Evolutionary conservation across 2,329 filamentous ascomycete genomes (phyloP), one percentile per base, ranked within the genome.

Genomic region (Macrophomina pseudophaseolina): DNA sequence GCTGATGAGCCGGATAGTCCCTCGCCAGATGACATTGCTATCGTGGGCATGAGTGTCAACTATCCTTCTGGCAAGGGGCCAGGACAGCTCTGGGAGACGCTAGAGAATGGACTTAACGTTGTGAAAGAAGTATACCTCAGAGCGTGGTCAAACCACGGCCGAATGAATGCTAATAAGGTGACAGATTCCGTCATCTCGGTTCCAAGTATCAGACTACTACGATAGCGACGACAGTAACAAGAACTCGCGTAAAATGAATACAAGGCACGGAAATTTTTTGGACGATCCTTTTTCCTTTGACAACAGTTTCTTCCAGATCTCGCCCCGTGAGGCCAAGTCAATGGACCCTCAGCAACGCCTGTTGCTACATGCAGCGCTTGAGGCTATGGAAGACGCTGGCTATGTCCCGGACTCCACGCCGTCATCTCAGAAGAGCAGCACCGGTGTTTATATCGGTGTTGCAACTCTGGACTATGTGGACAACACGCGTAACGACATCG

Each of bases 361-460:
- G 66, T 40, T 70, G 56, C 30, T 49, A 9, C 51, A 58, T 7
- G 53, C 51, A 1, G 63, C 63, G 2, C 11, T 64, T 44, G 14
- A 64, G 52, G 53, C 42, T 30, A n/a, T 73, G 32, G 66, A 72
- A 46, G 71, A 74, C 1, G 74, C 74, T 28, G 67, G 70, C 67
- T 32, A 67, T 46, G 42, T 30, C 5, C 70, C 71, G 6, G 69
- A 74, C 28, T 59, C 69, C 7, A 74, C 73, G 0, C 66, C 68
- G 2, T 73, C 69, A n/a, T 69, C 69, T 9, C 66, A 66, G 11
- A 33, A 16, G n/a, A 69, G 72, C 5, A 60, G 28, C 23, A 72
- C 77, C n/a, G 77, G 76, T 1, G 74, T 73, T 54, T 79, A 73
- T 51, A 69, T 79, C 7, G 77, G 76, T 14, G 71, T 72, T 8